phyloP scores from a whole-genome alignment of 2,329 filamentous ascomycete genomes.

The Fusarium longipes region DNA sequence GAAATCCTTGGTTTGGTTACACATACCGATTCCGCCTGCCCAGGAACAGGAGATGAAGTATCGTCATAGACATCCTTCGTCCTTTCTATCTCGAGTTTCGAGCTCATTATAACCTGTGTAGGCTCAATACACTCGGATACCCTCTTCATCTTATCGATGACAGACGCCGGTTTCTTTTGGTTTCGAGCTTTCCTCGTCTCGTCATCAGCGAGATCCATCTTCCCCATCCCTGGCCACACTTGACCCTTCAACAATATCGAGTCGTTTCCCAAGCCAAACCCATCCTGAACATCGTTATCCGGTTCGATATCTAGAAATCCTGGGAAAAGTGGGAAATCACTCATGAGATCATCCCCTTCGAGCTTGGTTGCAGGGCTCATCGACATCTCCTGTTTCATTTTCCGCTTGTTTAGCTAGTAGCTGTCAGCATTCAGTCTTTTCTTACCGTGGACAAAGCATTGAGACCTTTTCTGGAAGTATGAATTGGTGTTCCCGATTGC shows the following conservation, averaged over 20 bases:
- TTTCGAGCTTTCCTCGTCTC: slow-evolving; percentile 80
- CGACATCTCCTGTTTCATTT: slow-evolving; percentile 41
- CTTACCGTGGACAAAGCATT: background rate
- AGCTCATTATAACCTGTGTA: slow-evolving; percentile 72
- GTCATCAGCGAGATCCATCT: slow-evolving; percentile 82
- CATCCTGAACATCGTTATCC: slow-evolving; percentile 47
- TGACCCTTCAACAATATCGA: slow-evolving; percentile 71
- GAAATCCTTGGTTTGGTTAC: background rate
- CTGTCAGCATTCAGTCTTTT: slow-evolving; percentile 11
- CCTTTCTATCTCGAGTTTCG: slow-evolving; percentile 62
- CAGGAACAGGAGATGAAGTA: slow-evolving; percentile 61
- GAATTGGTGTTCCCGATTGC: slow-evolving; percentile 43
- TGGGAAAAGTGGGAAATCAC: slow-evolving; percentile 47
- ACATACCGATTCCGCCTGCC: slow-evolving; percentile 58
- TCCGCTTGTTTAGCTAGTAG: slow-evolving; percentile 47
- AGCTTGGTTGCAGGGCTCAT: slow-evolving; percentile 43
- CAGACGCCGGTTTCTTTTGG: slow-evolving; percentile 79
- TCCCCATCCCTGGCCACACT: slow-evolving; percentile 80
- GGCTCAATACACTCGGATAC: slow-evolving; percentile 73
- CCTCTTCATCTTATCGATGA: slow-evolving; percentile 73
- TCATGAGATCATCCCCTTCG: slow-evolving; percentile 44
- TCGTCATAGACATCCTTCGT: slow-evolving; percentile 70
- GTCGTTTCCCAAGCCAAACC: slow-evolving; percentile 44
- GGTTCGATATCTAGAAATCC: slow-evolving; percentile 46
- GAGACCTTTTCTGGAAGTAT: slow-evolving; percentile 39